A percentile compares a stretch with the other conserved stretches of the same genome.
Evolutionary conservation across 2,329 filamentous ascomycete genomes (phyloP).

Genomic region (Leptographium flavum): DNA sequence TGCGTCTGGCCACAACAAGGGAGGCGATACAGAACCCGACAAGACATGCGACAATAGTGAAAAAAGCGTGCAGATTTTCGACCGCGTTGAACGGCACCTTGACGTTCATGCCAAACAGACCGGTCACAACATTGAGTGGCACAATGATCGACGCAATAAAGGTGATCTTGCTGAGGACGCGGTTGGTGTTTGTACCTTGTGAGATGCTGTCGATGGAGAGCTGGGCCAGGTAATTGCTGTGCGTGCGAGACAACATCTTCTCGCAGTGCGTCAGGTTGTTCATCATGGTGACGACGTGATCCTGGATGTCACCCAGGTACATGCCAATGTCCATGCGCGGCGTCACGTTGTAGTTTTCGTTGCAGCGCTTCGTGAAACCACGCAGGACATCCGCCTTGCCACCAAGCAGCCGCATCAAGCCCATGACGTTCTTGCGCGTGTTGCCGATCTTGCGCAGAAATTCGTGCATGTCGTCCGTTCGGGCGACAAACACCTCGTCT

Average conservation of each 20-base stretch:
- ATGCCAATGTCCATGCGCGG: conserved; percentile 93
- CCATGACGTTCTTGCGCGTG: conserved; percentile 89
- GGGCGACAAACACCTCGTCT: conserved; percentile 85
- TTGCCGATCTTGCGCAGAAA: conserved; percentile 82
- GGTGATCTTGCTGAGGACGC: conserved; percentile 87
- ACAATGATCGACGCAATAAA: conserved; percentile 91
- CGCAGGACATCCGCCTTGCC: conserved; percentile 98
- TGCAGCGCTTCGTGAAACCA: conserved; percentile 96
- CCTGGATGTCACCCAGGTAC: conserved; percentile 94
- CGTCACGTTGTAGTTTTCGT: conserved; percentile 90
- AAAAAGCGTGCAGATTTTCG: conserved; percentile 40
- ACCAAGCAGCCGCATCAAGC: conserved; percentile 78
- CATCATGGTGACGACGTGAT: conserved; percentile 99
- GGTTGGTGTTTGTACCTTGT: conserved; percentile 77
- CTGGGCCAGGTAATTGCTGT: conserved; percentile 93
- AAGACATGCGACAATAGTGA: conserved; percentile 37
- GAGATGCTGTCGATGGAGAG: conserved; percentile 83
- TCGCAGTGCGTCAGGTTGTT: conserved; percentile 91
- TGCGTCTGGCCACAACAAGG: conserved; percentile 28
- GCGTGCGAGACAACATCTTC: conserved; percentile 87
- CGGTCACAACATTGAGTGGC: conserved; percentile 82
- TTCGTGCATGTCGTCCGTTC: conserved; percentile 73
- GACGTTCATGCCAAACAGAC: conserved; percentile 83
- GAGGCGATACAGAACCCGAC: conserved; percentile 34
- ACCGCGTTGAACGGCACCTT: conserved; percentile 46